Evolutionary conservation across 1,284 basidiomycete genomes (phyloP), one percentile per base, ranked within the genome.

Genomic region (Trichosporon faecale): DNA sequence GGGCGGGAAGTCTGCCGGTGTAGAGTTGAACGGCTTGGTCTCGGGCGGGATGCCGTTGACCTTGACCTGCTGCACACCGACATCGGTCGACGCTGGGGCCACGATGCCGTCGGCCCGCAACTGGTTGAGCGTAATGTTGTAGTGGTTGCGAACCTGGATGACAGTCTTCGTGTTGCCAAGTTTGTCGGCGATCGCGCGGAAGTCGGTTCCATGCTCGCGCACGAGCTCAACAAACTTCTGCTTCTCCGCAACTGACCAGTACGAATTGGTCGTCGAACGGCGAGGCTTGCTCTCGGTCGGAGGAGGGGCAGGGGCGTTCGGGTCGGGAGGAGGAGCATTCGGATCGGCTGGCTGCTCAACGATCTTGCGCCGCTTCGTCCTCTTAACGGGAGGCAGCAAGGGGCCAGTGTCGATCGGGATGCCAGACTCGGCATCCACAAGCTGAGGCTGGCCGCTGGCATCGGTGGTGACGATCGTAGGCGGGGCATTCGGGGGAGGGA

Each of bases 101-200:
- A 73, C 70, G 8, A 73, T 69, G 29, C 72, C 72, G 7, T 67
- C 64, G 5, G 64, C 44, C 9, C 70, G 68, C 18, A 73, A 44
- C 57, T 71, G 68, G 60, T 69, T 69, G 1, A 72, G 25, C 25
- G 71, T 74, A 11, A 69, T 55, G 66, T 72, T 74, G 73, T 72
- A 74, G 66, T 74, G 93, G 77, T 90, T 89, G 71, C 86, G 86
- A 64, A 92, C 91, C 85, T 94, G 92, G 8, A 89, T 86, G 3
- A 89, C 88, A 9, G 91, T 92, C 89, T 94, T 94, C 78, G 88
- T 89, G 8, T 88, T 70, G 31, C 70, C 88, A 84, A 95, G 87
- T 7, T 87, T 87, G 3, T 89, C 86, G 1, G 92, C 89, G 64
- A 95, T 91, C 18, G 88, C 86, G 73, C 89, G 88, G 81, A 91